Evolutionary conservation across 768 basidiomycete species (phyloP).

Genomic region (Rhizopogon sp.): DNA sequence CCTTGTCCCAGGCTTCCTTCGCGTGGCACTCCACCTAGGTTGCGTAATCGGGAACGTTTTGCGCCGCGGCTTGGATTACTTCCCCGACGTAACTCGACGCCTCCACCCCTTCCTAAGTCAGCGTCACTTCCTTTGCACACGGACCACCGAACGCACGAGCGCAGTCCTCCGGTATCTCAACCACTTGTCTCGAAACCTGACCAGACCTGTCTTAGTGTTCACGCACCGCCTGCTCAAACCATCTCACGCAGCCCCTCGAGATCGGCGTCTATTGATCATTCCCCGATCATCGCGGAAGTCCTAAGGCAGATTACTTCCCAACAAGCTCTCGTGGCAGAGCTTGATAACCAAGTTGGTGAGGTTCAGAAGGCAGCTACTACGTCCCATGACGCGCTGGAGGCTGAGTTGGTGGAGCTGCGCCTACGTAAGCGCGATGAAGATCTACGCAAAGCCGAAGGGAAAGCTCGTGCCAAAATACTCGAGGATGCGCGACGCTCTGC

Average conservation of each 20-base stretch:
- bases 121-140: slow-evolving; percentile 75
- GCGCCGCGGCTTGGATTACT: slow-evolving; percentile 32
- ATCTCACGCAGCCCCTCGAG: slow-evolving; percentile 19
- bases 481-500: slow-evolving; percentile 86
- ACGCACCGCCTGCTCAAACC: slow-evolving; percentile 20
- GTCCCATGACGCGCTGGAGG: slow-evolving; percentile 61
- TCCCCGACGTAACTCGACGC: slow-evolving; percentile 62
- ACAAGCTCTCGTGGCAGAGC: slow-evolving; percentile 58
- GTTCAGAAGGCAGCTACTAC: slow-evolving; percentile 50
- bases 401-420: slow-evolving; percentile 69
- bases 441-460: slow-evolving; percentile 66
- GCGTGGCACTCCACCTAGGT: slow-evolving; percentile 48
- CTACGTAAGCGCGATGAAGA: slow-evolving; percentile 83
- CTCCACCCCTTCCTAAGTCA: slow-evolving; percentile 81
- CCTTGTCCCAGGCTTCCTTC: slow-evolving; percentile 37
- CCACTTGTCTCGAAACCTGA: slow-evolving; percentile 16
- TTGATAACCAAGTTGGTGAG: slow-evolving; percentile 66
- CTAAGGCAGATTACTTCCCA: slow-evolving; percentile 65
- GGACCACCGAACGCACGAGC: slow-evolving; percentile 29
- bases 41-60: slow-evolving; percentile 55
- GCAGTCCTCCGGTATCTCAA: slow-evolving; percentile 20
- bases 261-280: slow-evolving; percentile 45
- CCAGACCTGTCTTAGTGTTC: slow-evolving; percentile 21
- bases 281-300: slow-evolving; percentile 68
- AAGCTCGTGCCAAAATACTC: slow-evolving; percentile 74